Evolutionary conservation across 495 filamentous ascomycete genomes (phyloP).

Genomic region (Delitschia confertaspora): DNA sequence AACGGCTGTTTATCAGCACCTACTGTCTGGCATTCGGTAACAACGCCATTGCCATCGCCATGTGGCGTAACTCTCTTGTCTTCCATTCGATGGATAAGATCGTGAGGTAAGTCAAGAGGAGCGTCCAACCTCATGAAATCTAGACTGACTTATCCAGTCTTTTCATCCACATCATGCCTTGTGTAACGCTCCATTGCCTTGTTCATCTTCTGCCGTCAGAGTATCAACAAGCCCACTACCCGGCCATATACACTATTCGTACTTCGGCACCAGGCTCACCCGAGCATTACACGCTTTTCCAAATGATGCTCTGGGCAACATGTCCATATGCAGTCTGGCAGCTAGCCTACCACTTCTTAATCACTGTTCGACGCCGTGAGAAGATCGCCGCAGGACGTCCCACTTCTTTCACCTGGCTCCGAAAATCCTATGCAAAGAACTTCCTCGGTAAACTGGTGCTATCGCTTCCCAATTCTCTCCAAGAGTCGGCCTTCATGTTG

Average conservation of each 20-base stretch:
- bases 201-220: slow-evolving; percentile 68
- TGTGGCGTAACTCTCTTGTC: slow-evolving; percentile 98
- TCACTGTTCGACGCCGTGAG: slow-evolving; percentile 81
- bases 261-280: slow-evolving; percentile 58
- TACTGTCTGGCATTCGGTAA: slow-evolving; percentile 92
- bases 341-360: slow-evolving; percentile 80
- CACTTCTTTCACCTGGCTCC: slow-evolving; percentile 96
- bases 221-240: slow-evolving; percentile 62
- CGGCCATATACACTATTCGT: slow-evolving; percentile 76
- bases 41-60: slow-evolving; percentile 94
- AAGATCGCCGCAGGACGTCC: slow-evolving; percentile 94
- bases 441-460: slow-evolving; percentile 84
- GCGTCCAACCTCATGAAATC: slow-evolving; percentile 1
- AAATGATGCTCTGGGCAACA: slow-evolving; percentile 91
- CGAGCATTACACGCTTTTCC: slow-evolving; percentile 66
- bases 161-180: slow-evolving; percentile 99
- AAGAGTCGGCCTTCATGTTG: slow-evolving; percentile 88
- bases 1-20: slow-evolving; percentile 83
- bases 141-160: slow-evolving; percentile 42
- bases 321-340: slow-evolving; percentile 92
- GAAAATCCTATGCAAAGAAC: slow-evolving; percentile 74
- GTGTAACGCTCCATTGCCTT: slow-evolving; percentile 81
- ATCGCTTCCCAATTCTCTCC: slow-evolving; percentile 59
- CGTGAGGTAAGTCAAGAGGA: slow-evolving; percentile 50
- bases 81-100: slow-evolving; percentile 97